Evolutionary conservation across 345 rosid genomes (phyloP).

Genomic region (Rubroshorea leprosula): DNA sequence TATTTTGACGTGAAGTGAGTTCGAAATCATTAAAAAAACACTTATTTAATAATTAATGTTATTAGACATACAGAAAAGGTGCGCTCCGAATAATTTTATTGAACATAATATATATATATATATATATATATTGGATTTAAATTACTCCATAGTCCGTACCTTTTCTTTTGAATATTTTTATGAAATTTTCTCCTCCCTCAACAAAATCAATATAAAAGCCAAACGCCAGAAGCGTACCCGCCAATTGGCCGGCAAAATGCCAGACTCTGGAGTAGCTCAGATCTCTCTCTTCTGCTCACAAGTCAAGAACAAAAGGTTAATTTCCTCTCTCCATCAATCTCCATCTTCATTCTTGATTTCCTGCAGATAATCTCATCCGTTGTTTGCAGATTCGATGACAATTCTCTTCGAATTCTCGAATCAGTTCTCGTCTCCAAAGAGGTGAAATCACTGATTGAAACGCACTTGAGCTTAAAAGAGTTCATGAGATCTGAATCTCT

Average conservation of each 20-base stretch:
- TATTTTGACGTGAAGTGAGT: no score
- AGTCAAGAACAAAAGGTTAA: slow-evolving; percentile 44
- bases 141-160: no score
- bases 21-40: no score
- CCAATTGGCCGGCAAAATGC: slow-evolving; percentile 22
- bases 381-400: slow-evolving; percentile 51
- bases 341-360: background rate
- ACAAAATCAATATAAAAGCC: no score
- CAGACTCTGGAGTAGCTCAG: slow-evolving; percentile 19
- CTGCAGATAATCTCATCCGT: background rate
- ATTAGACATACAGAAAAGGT: no score
- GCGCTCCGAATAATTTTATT: no score
- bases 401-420: slow-evolving; percentile 55
- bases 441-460: slow-evolving; percentile 35
- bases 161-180: no score
- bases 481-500: slow-evolving; percentile 50
- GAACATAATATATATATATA: no score
- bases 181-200: no score
- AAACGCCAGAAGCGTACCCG: no score
- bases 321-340: slow-evolving; percentile 2
- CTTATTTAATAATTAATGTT: no score
- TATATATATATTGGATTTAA: no score
- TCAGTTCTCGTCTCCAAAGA: slow-evolving; percentile 46
- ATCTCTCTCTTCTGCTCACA: slow-evolving; percentile 43
- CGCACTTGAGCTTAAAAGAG: slow-evolving; percentile 36